These are phyloP conservation scores for Sporopachydermia cereana DNA, from an alignment of 1,139 yeast genomes.

Conservation along the genomic window DNA sequence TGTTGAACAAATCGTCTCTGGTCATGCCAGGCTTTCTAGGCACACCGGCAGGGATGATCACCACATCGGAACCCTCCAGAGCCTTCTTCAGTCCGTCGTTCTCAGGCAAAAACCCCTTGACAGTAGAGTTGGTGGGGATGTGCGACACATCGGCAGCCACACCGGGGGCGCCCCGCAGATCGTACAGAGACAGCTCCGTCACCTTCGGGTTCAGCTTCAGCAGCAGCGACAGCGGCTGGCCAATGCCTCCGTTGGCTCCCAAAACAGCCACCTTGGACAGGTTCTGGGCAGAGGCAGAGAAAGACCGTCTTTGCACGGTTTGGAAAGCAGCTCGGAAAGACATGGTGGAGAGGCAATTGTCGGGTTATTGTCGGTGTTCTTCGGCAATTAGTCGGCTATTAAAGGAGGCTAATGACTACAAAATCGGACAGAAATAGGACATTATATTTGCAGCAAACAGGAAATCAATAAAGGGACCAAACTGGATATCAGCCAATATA, in stretches of 20 bases:
- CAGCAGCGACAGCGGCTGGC: slow-evolving; percentile 90
- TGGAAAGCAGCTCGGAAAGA: not conserved
- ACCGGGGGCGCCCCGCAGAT: slow-evolving; percentile 90
- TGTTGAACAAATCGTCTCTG: slow-evolving; percentile 93
- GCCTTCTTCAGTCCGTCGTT: slow-evolving; percentile 71
- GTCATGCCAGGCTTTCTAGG: slow-evolving; percentile 99
- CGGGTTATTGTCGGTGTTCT: too few relatives aligned
- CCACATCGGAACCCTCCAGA: slow-evolving; percentile 72
- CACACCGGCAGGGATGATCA: slow-evolving; percentile 96
- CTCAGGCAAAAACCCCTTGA: slow-evolving; percentile 74
- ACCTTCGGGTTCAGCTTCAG: slow-evolving; percentile 82
- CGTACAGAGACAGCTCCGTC: slow-evolving; percentile 77
- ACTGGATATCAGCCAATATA: too few relatives aligned
- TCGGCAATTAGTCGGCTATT: too few relatives aligned
- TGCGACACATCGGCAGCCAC: slow-evolving; percentile 95
- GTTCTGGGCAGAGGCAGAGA: slow-evolving; percentile 8
- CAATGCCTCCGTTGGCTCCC: slow-evolving; percentile 98
- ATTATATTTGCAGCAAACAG: too few relatives aligned
- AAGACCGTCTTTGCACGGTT: slow-evolving; percentile 5
- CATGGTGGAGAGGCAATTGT: too few relatives aligned
- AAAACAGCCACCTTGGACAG: slow-evolving; percentile 57
- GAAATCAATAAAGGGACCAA: too few relatives aligned
- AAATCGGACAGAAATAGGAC: too few relatives aligned
- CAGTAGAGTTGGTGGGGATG: slow-evolving; percentile 80
- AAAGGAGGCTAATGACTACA: too few relatives aligned